Evolutionary conservation across 148 eudicot species (phyloP).

Genomic region (Amaranthus cruentus): DNA sequence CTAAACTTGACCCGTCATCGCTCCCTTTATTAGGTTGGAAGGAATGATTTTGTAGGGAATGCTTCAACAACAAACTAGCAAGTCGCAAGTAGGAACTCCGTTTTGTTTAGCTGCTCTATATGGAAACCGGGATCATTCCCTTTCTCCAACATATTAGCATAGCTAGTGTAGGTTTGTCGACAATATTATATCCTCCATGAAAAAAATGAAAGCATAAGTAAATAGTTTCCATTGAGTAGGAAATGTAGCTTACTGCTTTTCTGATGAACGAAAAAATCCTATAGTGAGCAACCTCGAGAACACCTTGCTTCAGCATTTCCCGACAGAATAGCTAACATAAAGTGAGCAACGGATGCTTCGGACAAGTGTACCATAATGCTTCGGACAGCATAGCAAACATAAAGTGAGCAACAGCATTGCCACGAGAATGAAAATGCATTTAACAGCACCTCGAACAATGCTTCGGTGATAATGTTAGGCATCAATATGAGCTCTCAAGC

Average conservation of each 20-base stretch:
- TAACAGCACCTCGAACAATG: not conserved
- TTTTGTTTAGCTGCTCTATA: conserved; percentile 8
- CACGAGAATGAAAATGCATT: conserved; percentile 7
- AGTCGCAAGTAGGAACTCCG: not conserved
- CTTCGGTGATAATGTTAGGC: not conserved
- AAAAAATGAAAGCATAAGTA: not conserved
- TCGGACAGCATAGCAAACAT: not conserved
- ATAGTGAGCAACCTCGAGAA: not conserved
- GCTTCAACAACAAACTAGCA: conserved; percentile 11
- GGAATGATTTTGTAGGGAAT: conserved; percentile 14
- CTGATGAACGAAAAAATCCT: not conserved
- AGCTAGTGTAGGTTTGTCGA: not conserved
- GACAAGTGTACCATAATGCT: conserved; percentile 7
- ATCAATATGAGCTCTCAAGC: conserved; percentile 22
- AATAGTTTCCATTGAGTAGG: not conserved
- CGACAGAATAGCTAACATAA: conserved; percentile 4
- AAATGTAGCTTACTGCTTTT: conserved; percentile 8
- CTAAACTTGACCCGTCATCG: conserved; percentile 14
- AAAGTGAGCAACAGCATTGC: conserved; percentile 2
- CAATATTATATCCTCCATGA: not conserved
- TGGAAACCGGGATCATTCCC: not conserved
- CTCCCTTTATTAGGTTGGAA: conserved; percentile 27
- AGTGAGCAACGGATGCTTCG: conserved; percentile 6
- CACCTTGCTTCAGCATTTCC: conserved; percentile 1
- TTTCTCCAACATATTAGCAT: not conserved